Evolutionary conservation across 148 eudicot genomes (phyloP), one percentile per base, ranked within the genome.

Genomic region (Nepenthes mirabilis): DNA sequence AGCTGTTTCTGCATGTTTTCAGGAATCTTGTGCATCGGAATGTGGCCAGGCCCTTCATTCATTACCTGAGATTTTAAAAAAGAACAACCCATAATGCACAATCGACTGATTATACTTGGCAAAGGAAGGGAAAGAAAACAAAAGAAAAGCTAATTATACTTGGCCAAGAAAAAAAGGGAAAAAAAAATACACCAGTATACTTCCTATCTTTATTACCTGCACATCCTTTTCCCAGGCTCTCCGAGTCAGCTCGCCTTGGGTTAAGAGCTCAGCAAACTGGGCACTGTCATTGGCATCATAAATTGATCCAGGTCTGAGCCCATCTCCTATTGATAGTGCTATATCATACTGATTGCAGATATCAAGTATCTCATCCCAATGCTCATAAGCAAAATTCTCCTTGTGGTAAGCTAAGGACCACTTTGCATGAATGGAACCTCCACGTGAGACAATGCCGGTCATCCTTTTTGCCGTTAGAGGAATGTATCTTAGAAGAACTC

Each of bases 21-120:
- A 2, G 98, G 96, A 63, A 93, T 93, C 75, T 93, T 93, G 73
- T 93, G 96, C 83, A 93, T 59, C 10, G 98, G 98, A 60, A 93
- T 82, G 72, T 93, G 98, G 33, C 98, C 98, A 32, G 98, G 98
- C 11, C 98, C 98, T 72, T 93, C 98, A 67, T 93, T 93, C 98
- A 93, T 93, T 55, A 91, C 98, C 98, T 88, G 82, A 67, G 43
- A 61, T 61, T 52, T 50, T 43, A 35, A 14, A 59, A 12, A 1
- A 43, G 59, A 45, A 52, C 49, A 34, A 43, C 6, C n/a, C 32
- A 7, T 13, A 23, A 23, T 23, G 23, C 23, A 23, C 23, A 23
- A 23, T 23, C 23, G 23, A 23, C 23, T 23, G 23, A 23, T 23
- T 23, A 23, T 23, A 23, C 23, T 23, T 23, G 23, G 23, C 23